Evolutionary conservation across 192 early-diverging fungal genomes (phyloP), one percentile per base, ranked within the genome.

Genomic region (Allomyces javanicus): DNA sequence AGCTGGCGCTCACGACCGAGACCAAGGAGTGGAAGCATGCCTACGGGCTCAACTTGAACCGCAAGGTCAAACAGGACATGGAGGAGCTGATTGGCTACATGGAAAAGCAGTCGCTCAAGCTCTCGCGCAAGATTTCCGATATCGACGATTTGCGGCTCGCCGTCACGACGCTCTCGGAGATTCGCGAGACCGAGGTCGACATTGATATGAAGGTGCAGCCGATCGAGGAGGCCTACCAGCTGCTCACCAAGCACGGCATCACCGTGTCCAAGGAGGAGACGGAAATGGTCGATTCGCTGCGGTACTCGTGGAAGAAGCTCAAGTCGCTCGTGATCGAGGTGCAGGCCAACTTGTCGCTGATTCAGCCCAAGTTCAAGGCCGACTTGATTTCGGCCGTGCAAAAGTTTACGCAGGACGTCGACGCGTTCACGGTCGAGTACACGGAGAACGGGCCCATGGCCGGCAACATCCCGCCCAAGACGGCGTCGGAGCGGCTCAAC

Each of bases 211-310:
- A 83, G 55, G 82, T 85, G 10, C 73, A 73, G 10, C 83, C 83
- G 6, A 85, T 85, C 33, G 83, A 85, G 69, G 83, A 85, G 65
- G 79, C 82, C 10, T 85, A 85, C 66, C 69, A 82, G 23, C 65
- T 84, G 23, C 67, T 85, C n/a, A 73, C 76, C 9, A 83, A 84
- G 61, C 83, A 85, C 69, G 78, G 74, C 64, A 78, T 85, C 9
- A 81, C 84, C 71, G 81, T 87, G 12, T 96, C 97, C 33, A 94
- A 96, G 73, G 90, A 93, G 73, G 94, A 94, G 0, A 77, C 98
- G 26, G 89, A 93, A 67, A 79, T 99, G 62, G 94, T 92, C 21
- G 75, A 75, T 14, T 67, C 78, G 22, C 50, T 58, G 50, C 45
- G 70, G 44, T 72, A 73, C 58, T 86, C 93, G 66, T 82, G 83